Evolutionary conservation across 495 filamentous ascomycete genomes (phyloP), one percentile per base, ranked within the genome.

Genomic region (Podospora didyma): DNA sequence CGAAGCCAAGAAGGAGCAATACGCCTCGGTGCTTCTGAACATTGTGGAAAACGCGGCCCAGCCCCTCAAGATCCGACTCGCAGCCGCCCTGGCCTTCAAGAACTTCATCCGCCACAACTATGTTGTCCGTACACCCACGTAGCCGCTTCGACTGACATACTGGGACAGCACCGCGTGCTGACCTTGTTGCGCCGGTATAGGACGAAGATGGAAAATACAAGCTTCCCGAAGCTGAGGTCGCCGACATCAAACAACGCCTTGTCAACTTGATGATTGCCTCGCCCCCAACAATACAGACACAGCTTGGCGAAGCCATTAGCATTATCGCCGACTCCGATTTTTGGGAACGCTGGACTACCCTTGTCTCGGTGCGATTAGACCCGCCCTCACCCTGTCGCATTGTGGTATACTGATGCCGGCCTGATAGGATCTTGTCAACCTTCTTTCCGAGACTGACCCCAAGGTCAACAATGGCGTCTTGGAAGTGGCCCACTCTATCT

Each of bases 321-420:
- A 82, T 91, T 59, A 97, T 99, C 58, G 95, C 95, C 35, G 93
- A 97, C 70, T 96, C 91, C 62, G 95, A 99, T 68, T 99, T 99
- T 73, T 97, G 88, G 87, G 77, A 86, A 69, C 80, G 88, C 64
- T 99, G 95, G 95, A 89, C 96, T 65, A 95, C 91, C 34, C 78
- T 99, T 56, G 88, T 92, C 46, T 16, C 31, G 53, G 58, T 57
- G 49, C n/a, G 58, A 16, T 42, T 42, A 3, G 22, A 16, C 84
- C 90, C 75, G 85, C 88, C 2, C 4, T 7, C 23, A 34, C 23
- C 11, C 14, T 68, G 24, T 34, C 57, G 75, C 70, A 45, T 51
- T n/a, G 45, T 16, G 9, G 26, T 31, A 24, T 12, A 45, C 46
- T 48, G 61, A 69, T 23, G 31, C 11, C 14, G 12, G 16, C 7